Conservation (phyloP, 1,284 basidiomycete species). For the Puccinia hordei region DNA sequence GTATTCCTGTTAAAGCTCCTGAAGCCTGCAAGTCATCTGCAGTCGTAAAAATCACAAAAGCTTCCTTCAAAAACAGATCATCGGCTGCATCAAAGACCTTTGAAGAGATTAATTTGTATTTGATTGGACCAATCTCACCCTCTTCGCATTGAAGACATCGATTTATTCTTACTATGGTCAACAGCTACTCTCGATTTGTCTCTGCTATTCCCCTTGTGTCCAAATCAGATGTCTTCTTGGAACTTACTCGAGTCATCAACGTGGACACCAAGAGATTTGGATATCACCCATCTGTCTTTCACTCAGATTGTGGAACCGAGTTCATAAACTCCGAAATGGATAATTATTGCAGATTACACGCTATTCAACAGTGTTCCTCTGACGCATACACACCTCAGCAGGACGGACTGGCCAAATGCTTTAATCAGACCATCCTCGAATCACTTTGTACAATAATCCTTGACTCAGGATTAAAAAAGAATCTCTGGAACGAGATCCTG, state of each 20-base stretch:
- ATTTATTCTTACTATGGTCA: conserved; percentile 3
- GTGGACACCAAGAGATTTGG: not conserved
- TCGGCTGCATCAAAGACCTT: no score
- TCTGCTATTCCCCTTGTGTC: not conserved
- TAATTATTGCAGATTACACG: not conserved
- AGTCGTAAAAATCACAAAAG: not conserved
- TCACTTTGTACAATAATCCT: not conserved
- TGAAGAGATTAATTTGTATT: not conserved
- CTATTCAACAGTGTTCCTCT: not conserved
- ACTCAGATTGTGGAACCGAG: conserved; percentile 8
- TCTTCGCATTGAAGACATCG: not conserved
- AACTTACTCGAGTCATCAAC: not conserved
- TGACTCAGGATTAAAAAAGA: not conserved
- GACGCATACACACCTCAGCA: conserved; percentile 22
- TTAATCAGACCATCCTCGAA: no score
- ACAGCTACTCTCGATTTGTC: not conserved
- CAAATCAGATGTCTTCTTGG: not conserved
- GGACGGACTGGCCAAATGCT: no score
- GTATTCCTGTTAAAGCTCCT: not conserved
- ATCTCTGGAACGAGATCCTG: conserved; percentile 3
- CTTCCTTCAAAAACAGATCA: not conserved
- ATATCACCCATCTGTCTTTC: conserved; percentile 4
- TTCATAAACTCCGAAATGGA: not conserved
- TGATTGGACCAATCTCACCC: not conserved
- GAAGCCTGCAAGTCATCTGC: conserved; percentile 5